These are phyloP conservation scores for Fraxinus quadrangulata DNA, from an alignment of 257 asterid species.

Conservation along the genomic window DNA sequence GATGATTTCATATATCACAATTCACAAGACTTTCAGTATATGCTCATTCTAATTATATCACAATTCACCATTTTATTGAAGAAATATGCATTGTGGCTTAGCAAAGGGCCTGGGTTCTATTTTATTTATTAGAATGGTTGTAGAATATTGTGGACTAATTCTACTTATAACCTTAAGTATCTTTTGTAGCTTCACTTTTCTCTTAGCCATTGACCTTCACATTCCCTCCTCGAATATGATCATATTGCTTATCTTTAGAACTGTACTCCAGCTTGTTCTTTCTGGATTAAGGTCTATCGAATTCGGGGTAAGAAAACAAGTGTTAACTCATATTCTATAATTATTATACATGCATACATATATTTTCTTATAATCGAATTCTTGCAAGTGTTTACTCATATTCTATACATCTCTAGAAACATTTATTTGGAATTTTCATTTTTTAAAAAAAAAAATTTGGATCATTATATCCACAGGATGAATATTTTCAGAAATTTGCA, in stretches of 20 bases:
- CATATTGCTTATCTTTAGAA: not conserved
- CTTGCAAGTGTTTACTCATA: not conserved
- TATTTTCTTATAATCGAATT: no score
- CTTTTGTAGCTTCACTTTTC: not conserved
- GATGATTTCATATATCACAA: not conserved
- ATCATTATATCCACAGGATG: no score
- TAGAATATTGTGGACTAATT: not conserved
- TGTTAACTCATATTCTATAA: no score
- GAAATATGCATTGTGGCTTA: not conserved
- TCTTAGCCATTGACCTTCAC: no score
- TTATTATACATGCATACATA: no score
- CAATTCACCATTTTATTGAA: not conserved
- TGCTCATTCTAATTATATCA: not conserved
- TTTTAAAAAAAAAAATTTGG: no score
- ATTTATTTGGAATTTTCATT: no score
- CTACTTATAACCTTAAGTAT: not conserved
- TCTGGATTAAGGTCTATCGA: not conserved
- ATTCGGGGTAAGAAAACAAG: not conserved
- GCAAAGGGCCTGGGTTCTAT: not conserved
- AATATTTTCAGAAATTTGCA: no score
- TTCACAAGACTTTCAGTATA: not conserved
- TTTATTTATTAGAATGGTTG: not conserved
- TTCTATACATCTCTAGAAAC: not conserved
- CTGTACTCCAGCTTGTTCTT: not conserved
- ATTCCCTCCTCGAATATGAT: not conserved